Evolutionary conservation across 2,329 filamentous ascomycete species (phyloP).

Genomic region (Nemania sp.): DNA sequence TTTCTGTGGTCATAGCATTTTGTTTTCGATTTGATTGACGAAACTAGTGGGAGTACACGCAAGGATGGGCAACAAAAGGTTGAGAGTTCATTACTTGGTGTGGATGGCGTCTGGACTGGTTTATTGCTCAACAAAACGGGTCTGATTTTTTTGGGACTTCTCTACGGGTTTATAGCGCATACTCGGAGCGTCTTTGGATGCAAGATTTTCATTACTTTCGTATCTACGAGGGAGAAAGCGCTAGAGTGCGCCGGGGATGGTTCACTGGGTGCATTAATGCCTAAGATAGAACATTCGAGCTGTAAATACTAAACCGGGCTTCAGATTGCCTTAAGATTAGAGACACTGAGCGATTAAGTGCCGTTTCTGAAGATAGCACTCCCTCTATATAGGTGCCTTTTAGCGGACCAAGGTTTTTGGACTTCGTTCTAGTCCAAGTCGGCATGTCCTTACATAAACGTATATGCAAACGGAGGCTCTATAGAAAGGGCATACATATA

Average conservation of each 20-base stretch:
- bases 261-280: neutral
- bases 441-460: neutral
- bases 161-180: slow-evolving; percentile 12
- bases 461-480: neutral
- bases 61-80: slow-evolving; percentile 29
- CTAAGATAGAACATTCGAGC: slow-evolving; percentile 1
- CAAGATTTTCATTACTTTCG: slow-evolving; percentile 3
- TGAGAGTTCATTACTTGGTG: slow-evolving; percentile 16
- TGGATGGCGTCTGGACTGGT: slow-evolving; percentile 31
- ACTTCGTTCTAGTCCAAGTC: neutral
- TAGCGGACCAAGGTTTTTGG: neutral
- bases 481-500: neutral
- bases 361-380: neutral
- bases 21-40: neutral
- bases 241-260: slow-evolving; percentile 2
- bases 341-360: neutral
- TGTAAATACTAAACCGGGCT: slow-evolving; percentile 1
- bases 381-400: neutral
- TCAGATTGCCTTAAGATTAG: slow-evolving; percentile 7
- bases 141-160: slow-evolving; percentile 1
- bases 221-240: neutral
- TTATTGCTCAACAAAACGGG: slow-evolving; percentile 10
- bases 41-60: slow-evolving; percentile 23
- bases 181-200: slow-evolving; percentile 8
- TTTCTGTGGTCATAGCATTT: slow-evolving; percentile 24